Evolutionary conservation across 495 filamentous ascomycete genomes (phyloP), one percentile per base, ranked within the genome.

Genomic region (Podospora tetraspora): DNA sequence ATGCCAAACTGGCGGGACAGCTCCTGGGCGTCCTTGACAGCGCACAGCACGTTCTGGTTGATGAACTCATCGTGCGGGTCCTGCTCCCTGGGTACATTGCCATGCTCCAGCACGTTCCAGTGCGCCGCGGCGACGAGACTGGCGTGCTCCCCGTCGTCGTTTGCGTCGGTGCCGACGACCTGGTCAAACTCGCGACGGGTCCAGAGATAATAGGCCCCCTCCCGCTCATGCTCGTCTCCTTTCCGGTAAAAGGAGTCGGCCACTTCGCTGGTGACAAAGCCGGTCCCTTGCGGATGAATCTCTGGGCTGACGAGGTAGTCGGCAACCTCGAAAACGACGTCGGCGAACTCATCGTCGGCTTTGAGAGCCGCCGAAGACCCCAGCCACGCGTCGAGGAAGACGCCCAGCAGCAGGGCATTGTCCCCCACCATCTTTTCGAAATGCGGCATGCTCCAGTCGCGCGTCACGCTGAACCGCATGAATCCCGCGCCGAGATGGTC

Each of bases 351-450:
- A 56, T 74, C 76, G 0, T 77, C 57, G n/a, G 57, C 6, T 2
- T 57, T 13, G 24, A 65, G 21, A n/a, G 29, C 57, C 21, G 27
- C 66, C 43, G 22, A 84, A 78, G 4, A n/a, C 32, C 37, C 91
- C 86, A 93, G 84, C 81, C 92, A 98, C 0, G 91, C 94, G 74
- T 98, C 94, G 7, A 97, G 83, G 74, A 96, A 99, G 24, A 92
- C 85, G 68, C 91, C 86, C 16, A 99, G 79, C 13, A 99, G 86
- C 69, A 97, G 90, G 9, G 91, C 92, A 71, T 99, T 94, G 74
- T 98, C 96, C 66, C 94, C 94, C 3, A 97, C 86, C 92, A 99
- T 97, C 84, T 99, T 99, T 79, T 99, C 95, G 74, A 99, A 99
- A 74, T 97, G 94, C 25, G 95, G 95, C 57, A 99, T 78, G 65